Evolutionary conservation across 352 stramenopile genomes (phyloP).

Genomic region (Pythium volutum): DNA sequence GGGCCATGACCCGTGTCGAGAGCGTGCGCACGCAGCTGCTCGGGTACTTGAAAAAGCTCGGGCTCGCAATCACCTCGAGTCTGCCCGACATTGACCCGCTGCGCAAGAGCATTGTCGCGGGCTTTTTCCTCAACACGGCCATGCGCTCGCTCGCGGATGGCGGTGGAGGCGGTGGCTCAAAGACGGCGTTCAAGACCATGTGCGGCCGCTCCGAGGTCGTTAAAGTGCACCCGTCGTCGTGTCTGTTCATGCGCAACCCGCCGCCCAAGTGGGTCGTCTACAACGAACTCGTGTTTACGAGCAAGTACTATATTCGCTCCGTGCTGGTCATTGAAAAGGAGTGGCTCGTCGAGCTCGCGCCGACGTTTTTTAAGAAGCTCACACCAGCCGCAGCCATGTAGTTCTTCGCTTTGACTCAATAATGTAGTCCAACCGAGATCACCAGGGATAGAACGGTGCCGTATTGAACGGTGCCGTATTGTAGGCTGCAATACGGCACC

Average conservation of each 20-base stretch:
- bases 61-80: constrained; percentile 60
- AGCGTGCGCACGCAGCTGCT: constrained; percentile 72
- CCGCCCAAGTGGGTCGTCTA: constrained; percentile 84
- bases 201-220: constrained; percentile 77
- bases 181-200: constrained; percentile 87
- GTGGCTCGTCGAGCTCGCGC: constrained; percentile 83
- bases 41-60: constrained; percentile 70
- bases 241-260: constrained; percentile 87
- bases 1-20: constrained; percentile 82
- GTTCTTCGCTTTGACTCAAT: no score
- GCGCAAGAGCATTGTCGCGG: constrained; percentile 83
- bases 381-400: constrained; percentile 18
- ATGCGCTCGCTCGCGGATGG: constrained; percentile 81
- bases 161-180: constrained; percentile 48
- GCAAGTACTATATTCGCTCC: constrained; percentile 89
- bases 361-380: constrained; percentile 80
- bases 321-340: constrained; percentile 88
- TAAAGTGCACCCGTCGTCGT: constrained; percentile 88
- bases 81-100: constrained; percentile 82
- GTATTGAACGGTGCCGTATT: no score
- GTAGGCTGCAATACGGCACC: no score
- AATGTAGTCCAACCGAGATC: no score
- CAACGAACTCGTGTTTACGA: constrained; percentile 90
- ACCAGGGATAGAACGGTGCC: no score
- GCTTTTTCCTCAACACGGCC: constrained; percentile 88